Evolutionary conservation across 345 rosid genomes (phyloP).

Genomic region (Rhodomyrtus tomentosa): DNA sequence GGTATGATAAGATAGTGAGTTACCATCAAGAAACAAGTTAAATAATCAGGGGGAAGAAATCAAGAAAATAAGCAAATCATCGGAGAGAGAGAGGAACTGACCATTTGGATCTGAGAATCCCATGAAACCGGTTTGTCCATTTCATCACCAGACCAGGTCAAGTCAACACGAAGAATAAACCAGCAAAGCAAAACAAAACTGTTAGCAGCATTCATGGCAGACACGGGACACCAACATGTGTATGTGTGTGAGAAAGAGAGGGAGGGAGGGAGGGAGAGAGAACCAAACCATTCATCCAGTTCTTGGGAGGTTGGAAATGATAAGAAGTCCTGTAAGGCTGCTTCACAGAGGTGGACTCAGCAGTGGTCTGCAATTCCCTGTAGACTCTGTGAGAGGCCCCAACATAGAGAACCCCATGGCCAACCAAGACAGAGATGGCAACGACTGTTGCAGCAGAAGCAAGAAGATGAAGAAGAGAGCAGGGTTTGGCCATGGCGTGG

Average conservation of each 20-base stretch:
- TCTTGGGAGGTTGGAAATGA: slow-evolving; percentile 65
- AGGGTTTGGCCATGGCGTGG: neutral
- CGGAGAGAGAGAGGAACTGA: neutral
- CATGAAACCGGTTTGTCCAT: neutral
- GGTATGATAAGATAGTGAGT: neutral
- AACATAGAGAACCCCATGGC: slow-evolving; percentile 9
- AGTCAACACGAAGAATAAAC: neutral
- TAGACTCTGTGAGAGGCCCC: slow-evolving; percentile 26
- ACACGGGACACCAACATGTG: no score
- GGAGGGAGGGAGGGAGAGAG: neutral
- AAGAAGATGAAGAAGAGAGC: neutral
- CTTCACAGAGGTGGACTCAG: neutral
- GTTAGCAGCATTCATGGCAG: neutral
- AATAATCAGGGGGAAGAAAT: neutral
- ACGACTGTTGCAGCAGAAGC: neutral
- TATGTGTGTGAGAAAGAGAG: neutral
- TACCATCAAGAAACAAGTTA: neutral
- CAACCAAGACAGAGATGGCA: slow-evolving; percentile 8
- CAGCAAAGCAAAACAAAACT: neutral
- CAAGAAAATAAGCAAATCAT: neutral
- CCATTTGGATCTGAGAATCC: slow-evolving; percentile 17
- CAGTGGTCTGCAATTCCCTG: slow-evolving; percentile 1
- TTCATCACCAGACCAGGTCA: neutral
- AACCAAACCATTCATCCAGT: slow-evolving; percentile 83
- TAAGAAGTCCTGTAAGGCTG: slow-evolving; percentile 65